Evolutionary conservation across 768 basidiomycete genomes (phyloP).

Genomic region (Cystofilobasidium ferigula): DNA sequence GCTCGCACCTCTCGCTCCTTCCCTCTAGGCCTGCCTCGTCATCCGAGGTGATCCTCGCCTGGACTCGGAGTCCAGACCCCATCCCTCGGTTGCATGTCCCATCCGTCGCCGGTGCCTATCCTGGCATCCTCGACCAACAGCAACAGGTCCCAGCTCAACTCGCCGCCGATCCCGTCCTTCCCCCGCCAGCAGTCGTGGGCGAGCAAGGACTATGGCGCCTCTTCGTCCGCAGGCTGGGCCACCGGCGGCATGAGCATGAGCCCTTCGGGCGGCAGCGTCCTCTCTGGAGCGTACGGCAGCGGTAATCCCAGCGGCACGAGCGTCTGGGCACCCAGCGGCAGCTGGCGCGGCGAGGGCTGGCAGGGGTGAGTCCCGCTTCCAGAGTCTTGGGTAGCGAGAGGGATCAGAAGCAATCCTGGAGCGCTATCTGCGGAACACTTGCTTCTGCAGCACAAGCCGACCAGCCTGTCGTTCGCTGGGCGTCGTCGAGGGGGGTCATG

Average conservation of each 20-base stretch:
- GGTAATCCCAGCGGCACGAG: background rate
- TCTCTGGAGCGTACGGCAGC: background rate
- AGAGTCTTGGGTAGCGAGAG: background rate
- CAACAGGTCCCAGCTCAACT: constrained; percentile 7
- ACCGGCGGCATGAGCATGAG: background rate
- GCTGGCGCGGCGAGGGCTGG: constrained; percentile 26
- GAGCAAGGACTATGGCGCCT: background rate
- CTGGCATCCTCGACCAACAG: background rate
- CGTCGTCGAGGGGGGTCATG: no score
- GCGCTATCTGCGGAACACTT: no score
- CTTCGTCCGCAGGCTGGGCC: constrained; percentile 2
- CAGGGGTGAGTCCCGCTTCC: constrained; percentile 18
- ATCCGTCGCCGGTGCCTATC: constrained; percentile 12
- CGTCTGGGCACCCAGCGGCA: constrained; percentile 21
- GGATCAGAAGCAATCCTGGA: background rate
- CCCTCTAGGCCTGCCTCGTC: background rate
- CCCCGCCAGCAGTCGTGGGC: constrained; percentile 5
- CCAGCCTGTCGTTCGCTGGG: no score
- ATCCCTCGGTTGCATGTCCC: background rate
- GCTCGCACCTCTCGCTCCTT: background rate
- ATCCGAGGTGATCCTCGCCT: background rate
- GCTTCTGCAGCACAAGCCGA: no score
- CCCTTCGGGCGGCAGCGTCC: background rate
- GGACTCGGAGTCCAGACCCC: background rate
- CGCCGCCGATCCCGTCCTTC: background rate